Evolutionary conservation across 23 red algal species (phyloP).

Genomic region (Gracilaria caudata): DNA sequence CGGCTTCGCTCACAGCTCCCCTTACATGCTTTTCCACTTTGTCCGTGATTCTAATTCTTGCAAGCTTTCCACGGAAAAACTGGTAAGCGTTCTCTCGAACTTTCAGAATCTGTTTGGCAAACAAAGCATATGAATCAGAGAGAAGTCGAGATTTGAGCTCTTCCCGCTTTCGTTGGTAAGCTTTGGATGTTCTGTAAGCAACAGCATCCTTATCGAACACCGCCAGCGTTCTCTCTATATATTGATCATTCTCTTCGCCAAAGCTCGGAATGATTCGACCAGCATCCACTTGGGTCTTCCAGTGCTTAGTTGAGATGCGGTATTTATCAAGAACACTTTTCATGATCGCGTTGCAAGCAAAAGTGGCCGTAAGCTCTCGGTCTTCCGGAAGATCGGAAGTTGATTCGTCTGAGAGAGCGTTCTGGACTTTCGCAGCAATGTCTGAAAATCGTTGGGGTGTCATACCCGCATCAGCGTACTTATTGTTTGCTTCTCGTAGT

Average conservation of each 20-base stretch:
- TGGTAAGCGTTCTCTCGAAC: constrained; percentile 93
- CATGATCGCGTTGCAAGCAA: constrained; percentile 74
- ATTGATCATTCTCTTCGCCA: constrained; percentile 74
- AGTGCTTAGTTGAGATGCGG: constrained; percentile 60
- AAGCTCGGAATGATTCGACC: constrained; percentile 83
- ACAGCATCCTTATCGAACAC: constrained; percentile 78
- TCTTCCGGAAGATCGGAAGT: constrained; percentile 58
- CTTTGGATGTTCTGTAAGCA: constrained; percentile 59
- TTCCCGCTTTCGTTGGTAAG: constrained; percentile 69
- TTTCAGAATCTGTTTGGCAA: constrained; percentile 83
- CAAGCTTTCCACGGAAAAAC: constrained; percentile 79
- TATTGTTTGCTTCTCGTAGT: constrained; percentile 60
- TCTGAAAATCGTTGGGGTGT: constrained; percentile 16
- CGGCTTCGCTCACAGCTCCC: constrained; percentile 81
- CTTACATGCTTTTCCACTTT: constrained; percentile 94
- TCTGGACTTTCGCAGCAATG: constrained; percentile 18
- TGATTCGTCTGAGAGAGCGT: constrained; percentile 8
- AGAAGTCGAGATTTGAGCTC: constrained; percentile 74
- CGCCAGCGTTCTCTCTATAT: constrained; percentile 66
- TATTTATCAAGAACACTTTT: constrained; percentile 68
- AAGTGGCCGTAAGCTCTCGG: constrained; percentile 75
- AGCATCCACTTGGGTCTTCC: constrained; percentile 74
- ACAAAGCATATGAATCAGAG: constrained; percentile 81
- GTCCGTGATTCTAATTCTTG: constrained; percentile 85
- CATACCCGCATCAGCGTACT: constrained; percentile 68